Evolutionary conservation across 768 basidiomycete genomes (phyloP), one percentile per base, ranked within the genome.

Genomic region (Polyporus arcularius): DNA sequence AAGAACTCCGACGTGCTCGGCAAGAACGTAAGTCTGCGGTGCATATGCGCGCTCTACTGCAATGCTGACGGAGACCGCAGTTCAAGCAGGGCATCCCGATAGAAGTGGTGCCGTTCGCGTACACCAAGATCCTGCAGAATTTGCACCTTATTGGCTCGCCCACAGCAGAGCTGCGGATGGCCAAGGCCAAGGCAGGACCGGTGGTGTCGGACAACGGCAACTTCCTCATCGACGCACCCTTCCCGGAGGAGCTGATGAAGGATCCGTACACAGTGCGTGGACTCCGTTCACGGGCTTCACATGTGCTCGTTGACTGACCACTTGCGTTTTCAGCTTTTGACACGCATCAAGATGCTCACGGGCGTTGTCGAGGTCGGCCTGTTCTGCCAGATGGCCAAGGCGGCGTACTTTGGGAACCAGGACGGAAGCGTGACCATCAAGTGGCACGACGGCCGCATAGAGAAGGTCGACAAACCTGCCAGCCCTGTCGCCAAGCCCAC

Each of bases 331-430:
- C 70, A 96, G 92, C 80, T 98, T 15, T 76, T 96, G 77, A 73
- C 79, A 15, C 79, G 82, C 61, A 89, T 98, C 70, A 98, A 98
- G 79, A 85, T 96, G 83, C 81, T 98, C 61, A 98, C 96, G 3
- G 97, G 97, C 48, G 94, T 98, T 26, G 93, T 98, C n/a, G 97
- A 99, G 74, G 97, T 98, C 38, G 97, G 97, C 0, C 74, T 99
- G n/a, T 98, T 99, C 78, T 95, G 93, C 71, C 80, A 86, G 55
- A 88, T 97, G 82, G 95, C 91, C 4, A 85, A 88, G 71, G 95
- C 95, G 0, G 96, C 96, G n/a, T 98, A 98, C 79, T 99, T 98
- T 74, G 93, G 93, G 18, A 94, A 94, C 65, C 64, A 89, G n/a
- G n/a, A n/a, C n/a, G n/a, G n/a, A n/a, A n/a, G n/a, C n/a, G n/a